These are phyloP conservation scores for Elymus sibiricus DNA, from an alignment of 176 grass and related monocot genomes.

Conservation along the genomic window DNA sequence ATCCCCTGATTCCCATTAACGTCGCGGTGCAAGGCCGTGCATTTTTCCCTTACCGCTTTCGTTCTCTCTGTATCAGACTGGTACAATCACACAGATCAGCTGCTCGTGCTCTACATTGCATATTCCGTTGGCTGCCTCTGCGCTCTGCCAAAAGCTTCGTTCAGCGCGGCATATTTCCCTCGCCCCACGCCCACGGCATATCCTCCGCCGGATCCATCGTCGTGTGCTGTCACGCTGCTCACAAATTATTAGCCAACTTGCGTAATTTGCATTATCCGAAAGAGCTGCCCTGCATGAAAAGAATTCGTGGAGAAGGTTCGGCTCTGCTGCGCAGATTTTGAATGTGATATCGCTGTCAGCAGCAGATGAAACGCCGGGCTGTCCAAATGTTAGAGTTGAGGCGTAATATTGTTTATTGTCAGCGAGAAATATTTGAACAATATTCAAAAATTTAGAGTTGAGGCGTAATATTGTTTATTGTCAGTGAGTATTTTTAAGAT, in stretches of 20 bases:
- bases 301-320: background rate
- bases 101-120: background rate
- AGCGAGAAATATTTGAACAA: too few species aligned
- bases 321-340: background rate
- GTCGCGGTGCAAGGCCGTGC: background rate
- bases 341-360: background rate
- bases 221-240: background rate
- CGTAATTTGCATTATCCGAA: conserved; percentile 4
- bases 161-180: background rate
- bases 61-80: too few species aligned
- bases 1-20: background rate
- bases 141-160: conserved; percentile 10
- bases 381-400: too few species aligned
- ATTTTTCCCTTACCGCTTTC: background rate
- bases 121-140: background rate
- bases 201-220: background rate
- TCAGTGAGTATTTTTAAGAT: too few species aligned
- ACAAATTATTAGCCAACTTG: background rate
- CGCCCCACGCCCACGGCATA: background rate
- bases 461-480: too few species aligned
- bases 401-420: too few species aligned
- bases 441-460: too few species aligned
- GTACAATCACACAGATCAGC: background rate
- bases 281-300: background rate
- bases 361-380: background rate